Evolutionary conservation across 768 basidiomycete genomes (phyloP).

Genomic region (Fomitopsis pulvina): DNA sequence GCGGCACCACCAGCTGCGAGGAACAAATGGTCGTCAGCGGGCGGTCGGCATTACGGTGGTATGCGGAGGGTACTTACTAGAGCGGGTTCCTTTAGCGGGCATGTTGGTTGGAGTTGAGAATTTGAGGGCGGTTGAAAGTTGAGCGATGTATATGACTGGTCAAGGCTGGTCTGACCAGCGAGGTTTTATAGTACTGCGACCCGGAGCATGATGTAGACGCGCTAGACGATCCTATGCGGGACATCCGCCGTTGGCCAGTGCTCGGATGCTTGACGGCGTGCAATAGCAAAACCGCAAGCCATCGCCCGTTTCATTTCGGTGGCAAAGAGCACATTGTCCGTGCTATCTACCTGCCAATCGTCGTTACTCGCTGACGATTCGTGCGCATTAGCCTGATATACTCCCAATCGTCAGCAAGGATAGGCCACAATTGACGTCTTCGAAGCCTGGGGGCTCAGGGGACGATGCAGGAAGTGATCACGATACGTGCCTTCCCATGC

Average conservation of each 20-base stretch:
- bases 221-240: background rate
- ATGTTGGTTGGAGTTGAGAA: background rate
- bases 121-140: background rate
- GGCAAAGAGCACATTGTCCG: background rate
- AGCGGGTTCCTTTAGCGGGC: constrained; percentile 3
- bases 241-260: background rate
- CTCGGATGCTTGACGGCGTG: background rate
- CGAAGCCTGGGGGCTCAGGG: too few species aligned
- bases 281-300: background rate
- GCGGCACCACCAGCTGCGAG: constrained; percentile 4
- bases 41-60: background rate
- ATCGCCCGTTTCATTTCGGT: background rate
- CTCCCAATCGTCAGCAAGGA: too few species aligned
- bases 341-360: too few species aligned
- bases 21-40: background rate
- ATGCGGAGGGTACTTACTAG: background rate
- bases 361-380: background rate
- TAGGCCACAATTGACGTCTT: too few species aligned
- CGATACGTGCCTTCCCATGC: too few species aligned
- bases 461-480: background rate
- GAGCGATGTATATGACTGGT: background rate
- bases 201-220: background rate
- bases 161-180: background rate
- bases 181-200: background rate
- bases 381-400: background rate